Evolutionary conservation across 2,329 filamentous ascomycete species (phyloP).

Genomic region (Fusarium sp.): DNA sequence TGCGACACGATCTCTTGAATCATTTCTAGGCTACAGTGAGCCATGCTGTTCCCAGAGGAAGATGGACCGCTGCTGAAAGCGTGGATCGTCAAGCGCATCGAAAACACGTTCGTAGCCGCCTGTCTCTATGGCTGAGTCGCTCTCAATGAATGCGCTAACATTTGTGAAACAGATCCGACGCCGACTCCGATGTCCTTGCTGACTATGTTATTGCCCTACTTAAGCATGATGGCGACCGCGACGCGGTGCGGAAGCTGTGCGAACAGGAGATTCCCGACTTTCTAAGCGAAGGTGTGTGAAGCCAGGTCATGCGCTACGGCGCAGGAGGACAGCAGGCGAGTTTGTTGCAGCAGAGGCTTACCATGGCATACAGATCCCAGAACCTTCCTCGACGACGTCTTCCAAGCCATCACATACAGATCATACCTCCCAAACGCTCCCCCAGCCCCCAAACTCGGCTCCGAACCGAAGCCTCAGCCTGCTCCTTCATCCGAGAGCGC

Average conservation of each 20-base stretch:
- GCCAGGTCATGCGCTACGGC: background rate
- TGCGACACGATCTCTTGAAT: conserved; percentile 4
- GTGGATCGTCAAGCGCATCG: conserved; percentile 82
- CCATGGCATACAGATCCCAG: conserved; percentile 47
- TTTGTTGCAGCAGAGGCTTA: conserved; percentile 18
- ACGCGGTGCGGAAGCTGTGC: conserved; percentile 75
- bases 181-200: conserved; percentile 83
- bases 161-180: conserved; percentile 71
- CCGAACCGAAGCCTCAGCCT: conserved; percentile 21
- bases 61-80: conserved; percentile 74
- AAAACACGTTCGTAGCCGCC: conserved; percentile 71
- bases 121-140: background rate
- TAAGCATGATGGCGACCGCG: conserved; percentile 73
- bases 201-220: conserved; percentile 87
- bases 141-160: conserved; percentile 20
- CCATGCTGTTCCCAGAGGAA: conserved; percentile 72
- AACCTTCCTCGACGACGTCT: conserved; percentile 77
- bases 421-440: conserved; percentile 68
- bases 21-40: conserved; percentile 4
- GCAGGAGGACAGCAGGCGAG: background rate
- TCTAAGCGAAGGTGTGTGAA: conserved; percentile 68
- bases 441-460: conserved; percentile 50
- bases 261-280: conserved; percentile 81
- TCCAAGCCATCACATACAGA: conserved; percentile 72
- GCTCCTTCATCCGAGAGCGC: conserved; percentile 29